Percentiles rank a stretch among this genome's conserved stretches.
These are phyloP conservation scores for Croton laevigatus DNA, from an alignment of 441 rosid species.

Conservation along the genomic window DNA sequence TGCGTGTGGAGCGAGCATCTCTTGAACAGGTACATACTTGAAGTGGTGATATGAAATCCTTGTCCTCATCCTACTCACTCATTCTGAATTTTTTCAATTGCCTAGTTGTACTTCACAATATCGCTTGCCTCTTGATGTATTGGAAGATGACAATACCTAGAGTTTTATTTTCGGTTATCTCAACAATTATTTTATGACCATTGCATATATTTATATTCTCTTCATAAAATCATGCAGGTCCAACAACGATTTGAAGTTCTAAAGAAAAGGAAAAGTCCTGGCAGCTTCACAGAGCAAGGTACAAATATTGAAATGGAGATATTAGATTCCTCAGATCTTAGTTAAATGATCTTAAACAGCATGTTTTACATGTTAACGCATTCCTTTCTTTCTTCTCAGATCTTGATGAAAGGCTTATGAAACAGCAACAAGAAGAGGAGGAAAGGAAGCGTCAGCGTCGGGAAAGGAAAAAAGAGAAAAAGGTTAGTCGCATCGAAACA, in stretches of 20 bases:
- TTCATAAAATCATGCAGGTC: conserved; percentile 48
- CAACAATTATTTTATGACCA: background rate
- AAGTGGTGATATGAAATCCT: background rate
- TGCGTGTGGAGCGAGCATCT: conserved; percentile 93
- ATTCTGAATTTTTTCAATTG: conserved; percentile 5
- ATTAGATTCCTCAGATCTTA: conserved; percentile 48
- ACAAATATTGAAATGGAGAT: conserved; percentile 20
- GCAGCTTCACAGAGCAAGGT: conserved; percentile 95
- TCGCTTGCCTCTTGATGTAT: background rate
- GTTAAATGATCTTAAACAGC: conserved; percentile 62
- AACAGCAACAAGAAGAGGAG: conserved; percentile 92
- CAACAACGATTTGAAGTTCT: conserved; percentile 82
- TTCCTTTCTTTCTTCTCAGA: conserved; percentile 34
- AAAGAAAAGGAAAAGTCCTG: conserved; percentile 84
- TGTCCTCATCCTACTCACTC: background rate
- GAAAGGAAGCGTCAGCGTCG: conserved; percentile 67
- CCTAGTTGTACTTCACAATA: background rate
- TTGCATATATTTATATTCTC: background rate
- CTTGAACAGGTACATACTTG: conserved; percentile 62
- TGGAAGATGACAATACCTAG: background rate
- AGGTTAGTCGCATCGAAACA: conserved; percentile 40
- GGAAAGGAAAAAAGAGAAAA: conserved; percentile 93
- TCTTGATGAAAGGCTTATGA: conserved; percentile 79
- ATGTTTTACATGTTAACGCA: background rate
- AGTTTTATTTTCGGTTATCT: background rate